Evolutionary conservation across 1,139 yeast species (phyloP).

Genomic region (Lodderomyces orthopsilosis): DNA sequence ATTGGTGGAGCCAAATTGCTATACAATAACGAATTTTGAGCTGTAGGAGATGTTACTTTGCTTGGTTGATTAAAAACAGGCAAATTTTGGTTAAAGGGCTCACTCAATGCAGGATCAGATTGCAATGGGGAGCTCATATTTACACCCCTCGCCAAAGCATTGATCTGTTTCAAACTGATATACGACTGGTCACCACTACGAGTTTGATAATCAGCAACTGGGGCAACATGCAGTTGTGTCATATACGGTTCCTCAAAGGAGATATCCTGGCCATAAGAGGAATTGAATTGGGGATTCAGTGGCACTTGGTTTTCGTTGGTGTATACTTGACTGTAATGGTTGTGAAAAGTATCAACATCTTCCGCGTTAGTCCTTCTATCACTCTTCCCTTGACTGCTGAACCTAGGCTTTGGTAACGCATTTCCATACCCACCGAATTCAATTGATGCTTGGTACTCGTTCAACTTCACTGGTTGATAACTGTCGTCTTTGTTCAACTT

Average conservation of each 20-base stretch:
- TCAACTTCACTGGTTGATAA: conserved; percentile 34
- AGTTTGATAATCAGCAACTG: background rate
- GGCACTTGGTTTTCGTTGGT: conserved; percentile 13
- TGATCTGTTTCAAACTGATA: conserved; percentile 16
- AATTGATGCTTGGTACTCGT: conserved; percentile 41
- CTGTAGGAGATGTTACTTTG: conserved; percentile 11
- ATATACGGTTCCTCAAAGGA: conserved; percentile 3
- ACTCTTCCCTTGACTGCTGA: conserved; percentile 1
- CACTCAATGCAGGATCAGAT: background rate
- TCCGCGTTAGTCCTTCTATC: background rate
- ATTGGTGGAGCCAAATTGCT: conserved; percentile 9
- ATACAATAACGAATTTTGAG: background rate
- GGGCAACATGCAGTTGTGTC: background rate
- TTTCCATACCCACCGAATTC: conserved; percentile 42
- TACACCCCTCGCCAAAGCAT: conserved; percentile 10
- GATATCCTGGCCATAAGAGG: background rate
- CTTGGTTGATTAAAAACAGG: conserved; percentile 1
- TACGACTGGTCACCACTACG: conserved; percentile 11
- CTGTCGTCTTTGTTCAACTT: conserved; percentile 24
- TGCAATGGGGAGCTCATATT: conserved; percentile 6
- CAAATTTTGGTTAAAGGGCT: background rate
- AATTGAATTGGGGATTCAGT: background rate
- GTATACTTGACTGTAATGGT: conserved; percentile 27
- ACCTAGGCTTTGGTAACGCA: conserved; percentile 30
- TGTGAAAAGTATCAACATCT: conserved; percentile 15